Conservation (phyloP, 2,329 filamentous ascomycete species). For the Neopestalotiopsis clavispora region DNA sequence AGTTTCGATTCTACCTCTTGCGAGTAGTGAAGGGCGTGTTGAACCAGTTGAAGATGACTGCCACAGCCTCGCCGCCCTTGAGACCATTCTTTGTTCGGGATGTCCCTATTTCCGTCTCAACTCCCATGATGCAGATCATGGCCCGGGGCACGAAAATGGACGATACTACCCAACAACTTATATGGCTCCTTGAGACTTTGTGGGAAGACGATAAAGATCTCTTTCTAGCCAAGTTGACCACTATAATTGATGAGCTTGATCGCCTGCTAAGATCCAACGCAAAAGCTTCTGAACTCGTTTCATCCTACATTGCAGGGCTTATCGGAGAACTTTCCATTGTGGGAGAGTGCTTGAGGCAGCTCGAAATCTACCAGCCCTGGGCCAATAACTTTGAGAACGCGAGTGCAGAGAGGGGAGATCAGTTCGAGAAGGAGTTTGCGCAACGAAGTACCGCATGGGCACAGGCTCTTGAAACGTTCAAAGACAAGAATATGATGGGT, state of each 20-base stretch:
- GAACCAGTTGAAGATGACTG: conserved; percentile 28
- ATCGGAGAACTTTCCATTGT: conserved; percentile 53
- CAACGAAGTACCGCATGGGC: conserved; percentile 21
- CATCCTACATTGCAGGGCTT: conserved; percentile 37
- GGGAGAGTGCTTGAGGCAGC: conserved; percentile 46
- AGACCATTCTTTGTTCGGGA: conserved; percentile 35
- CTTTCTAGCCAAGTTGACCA: conserved; percentile 38
- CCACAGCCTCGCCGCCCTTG: conserved; percentile 46
- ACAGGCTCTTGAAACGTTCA: conserved; percentile 22
- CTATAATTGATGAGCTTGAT: conserved; percentile 53
- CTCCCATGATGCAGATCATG: conserved; percentile 17
- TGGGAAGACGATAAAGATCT: conserved; percentile 40
- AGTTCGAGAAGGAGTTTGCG: conserved; percentile 33
- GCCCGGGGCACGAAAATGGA: conserved; percentile 25
- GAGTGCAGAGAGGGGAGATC: conserved; percentile 27
- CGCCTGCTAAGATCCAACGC: conserved; percentile 45
- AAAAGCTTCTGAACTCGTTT: conserved; percentile 41
- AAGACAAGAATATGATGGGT: conserved; percentile 24
- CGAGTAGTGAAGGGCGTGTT: conserved; percentile 38
- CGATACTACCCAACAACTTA: conserved; percentile 31
- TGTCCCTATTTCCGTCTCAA: conserved; percentile 31
- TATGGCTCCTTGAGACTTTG: conserved; percentile 42
- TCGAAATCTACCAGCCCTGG: conserved; percentile 55
- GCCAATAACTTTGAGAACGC: conserved; percentile 42
- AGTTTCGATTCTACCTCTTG: conserved; percentile 42